Base-by-base conservation (phyloP, 257 asterid genomes). In the Gentiana macrophylla region DNA sequence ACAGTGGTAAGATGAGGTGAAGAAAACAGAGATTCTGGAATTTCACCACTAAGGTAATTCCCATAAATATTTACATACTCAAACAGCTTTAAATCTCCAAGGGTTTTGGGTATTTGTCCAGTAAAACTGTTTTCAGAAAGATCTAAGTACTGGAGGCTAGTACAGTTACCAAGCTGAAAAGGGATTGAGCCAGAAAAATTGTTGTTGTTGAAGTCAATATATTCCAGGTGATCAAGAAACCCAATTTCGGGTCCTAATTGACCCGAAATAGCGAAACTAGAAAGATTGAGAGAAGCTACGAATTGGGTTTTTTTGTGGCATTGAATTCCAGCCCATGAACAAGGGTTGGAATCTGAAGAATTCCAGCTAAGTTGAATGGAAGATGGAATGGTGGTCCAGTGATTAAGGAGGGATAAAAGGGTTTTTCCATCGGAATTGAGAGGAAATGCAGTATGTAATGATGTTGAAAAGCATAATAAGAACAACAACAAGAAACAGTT, bases 261-360 rank as follows among this genome's bases (percentile, higher is more conserved):
- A 54, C 93, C 93, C 0, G 89, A 72, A 63, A 83, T 72, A 34
- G 56, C 82, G 24, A 63, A 62, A 35, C 59, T 60, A 5, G 79
- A 66, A 36, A 83, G 65, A 65, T 74, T 70, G 64, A 83, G 53
- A 15, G 49, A 69, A 52, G 41, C 47, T 45, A 83, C 75, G 32
- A 49, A 34, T 1, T 13, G 47, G 15, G 71, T n/a, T 37, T 36
- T 56, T 44, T 38, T 67, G 67, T 58, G 63, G 59, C 89, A 83
- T 5, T 61, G 69, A 3, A 83, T 82, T 6, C 93, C 89, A 35
- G 62, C 8, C 93, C 93, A 83, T 2, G 84, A 80, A 67, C 93
- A 83, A 15, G 80, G 84, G 58, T 74, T 64, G 68, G 86, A 46
- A 74, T 65, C 61, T 47, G 93, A 83, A 62, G 82, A 74, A 76